A percentile compares a stretch with the other conserved stretches of the same genome.
These are phyloP conservation scores for Ampelocalamus luodianensis DNA, from an alignment of 176 grass and related monocot species.

Conservation along the genomic window DNA sequence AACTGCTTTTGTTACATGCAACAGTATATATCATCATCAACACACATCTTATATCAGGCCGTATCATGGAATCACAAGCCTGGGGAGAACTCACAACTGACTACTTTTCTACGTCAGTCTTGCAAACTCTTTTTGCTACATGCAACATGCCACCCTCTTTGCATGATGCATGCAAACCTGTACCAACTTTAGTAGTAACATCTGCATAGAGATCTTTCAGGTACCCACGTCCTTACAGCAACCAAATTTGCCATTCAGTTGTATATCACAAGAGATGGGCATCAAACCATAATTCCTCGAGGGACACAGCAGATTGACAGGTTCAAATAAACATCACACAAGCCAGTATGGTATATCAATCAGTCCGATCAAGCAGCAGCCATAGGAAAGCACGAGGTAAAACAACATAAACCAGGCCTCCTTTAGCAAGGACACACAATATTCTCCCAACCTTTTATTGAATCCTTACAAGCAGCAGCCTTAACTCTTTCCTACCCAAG, in stretches of 20 bases:
- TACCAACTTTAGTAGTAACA: background rate
- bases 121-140: background rate
- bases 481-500: constrained; percentile 9
- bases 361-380: background rate
- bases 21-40: no score
- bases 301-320: background rate
- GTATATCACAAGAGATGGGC: background rate
- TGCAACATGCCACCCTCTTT: background rate
- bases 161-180: background rate
- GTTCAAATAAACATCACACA: background rate
- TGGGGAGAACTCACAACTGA: background rate
- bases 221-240: background rate
- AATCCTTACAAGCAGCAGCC: background rate
- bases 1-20: background rate
- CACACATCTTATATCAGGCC: no score
- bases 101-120: background rate
- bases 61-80: background rate
- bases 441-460: constrained; percentile 4
- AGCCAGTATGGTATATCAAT: background rate
- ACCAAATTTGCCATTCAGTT: background rate
- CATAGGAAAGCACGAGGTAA: background rate
- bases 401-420: background rate
- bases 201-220: background rate
- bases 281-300: background rate
- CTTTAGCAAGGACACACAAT: background rate